phyloP scores from a whole-genome alignment of 345 rosid species.

The Salix purpurea region DNA sequence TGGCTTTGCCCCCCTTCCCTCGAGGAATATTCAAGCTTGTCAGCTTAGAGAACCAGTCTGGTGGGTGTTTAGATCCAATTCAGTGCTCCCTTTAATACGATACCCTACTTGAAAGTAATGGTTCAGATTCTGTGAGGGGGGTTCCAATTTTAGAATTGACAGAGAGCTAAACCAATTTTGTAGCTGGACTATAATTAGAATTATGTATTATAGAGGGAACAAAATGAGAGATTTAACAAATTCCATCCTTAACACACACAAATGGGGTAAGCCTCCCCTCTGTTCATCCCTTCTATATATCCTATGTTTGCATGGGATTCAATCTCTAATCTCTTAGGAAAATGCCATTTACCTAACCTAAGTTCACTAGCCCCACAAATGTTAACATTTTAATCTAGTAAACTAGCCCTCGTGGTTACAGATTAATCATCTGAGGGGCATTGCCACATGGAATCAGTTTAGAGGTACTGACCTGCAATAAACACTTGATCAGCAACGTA shows the following conservation, averaged over 20 bases:
- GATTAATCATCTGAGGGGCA: neutral
- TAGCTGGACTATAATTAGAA: no score
- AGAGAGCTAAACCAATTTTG: no score
- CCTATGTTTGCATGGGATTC: neutral
- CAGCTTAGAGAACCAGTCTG: no score
- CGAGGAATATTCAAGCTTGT: no score
- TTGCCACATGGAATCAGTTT: neutral
- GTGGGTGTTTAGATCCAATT: no score
- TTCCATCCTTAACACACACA: no score
- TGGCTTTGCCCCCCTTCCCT: no score
- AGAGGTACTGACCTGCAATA: neutral
- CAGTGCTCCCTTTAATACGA: no score
- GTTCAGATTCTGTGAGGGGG: no score
- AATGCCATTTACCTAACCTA: neutral
- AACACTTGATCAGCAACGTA: neutral
- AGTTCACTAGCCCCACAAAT: neutral
- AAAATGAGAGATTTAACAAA: no score
- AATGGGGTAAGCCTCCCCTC: neutral
- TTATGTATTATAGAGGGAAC: no score
- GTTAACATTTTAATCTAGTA: neutral
- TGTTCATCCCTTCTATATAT: neutral
- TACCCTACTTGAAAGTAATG: neutral
- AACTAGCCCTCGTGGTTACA: neutral
- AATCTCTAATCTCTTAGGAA: neutral
- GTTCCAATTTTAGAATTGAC: no score